A percentile compares a stretch with the other conserved stretches of the same genome.
Evolutionary conservation across 768 basidiomycete species (phyloP).

Genomic region (Serendipita indica): DNA sequence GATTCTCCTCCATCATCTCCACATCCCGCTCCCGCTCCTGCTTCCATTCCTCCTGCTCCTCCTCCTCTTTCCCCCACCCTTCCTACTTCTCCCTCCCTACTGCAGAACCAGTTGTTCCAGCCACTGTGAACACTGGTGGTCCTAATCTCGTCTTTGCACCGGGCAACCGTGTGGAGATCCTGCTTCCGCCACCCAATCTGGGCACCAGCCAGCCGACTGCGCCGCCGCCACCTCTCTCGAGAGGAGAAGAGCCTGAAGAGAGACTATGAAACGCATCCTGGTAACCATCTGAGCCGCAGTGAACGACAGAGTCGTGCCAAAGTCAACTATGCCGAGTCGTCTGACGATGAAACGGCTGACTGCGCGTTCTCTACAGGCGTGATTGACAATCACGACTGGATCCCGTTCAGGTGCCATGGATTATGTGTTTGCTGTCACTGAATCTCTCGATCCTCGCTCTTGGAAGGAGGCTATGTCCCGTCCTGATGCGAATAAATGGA

Average conservation of each 20-base stretch:
- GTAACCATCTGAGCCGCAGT: not conserved
- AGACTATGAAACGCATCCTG: not conserved
- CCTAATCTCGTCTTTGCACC: not conserved
- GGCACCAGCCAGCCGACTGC: not conserved
- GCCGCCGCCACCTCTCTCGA: not conserved
- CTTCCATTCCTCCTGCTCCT: not conserved
- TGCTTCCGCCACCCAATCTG: not conserved
- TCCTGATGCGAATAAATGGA: conserved; percentile 17
- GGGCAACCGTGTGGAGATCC: not conserved
- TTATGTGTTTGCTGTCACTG: not conserved
- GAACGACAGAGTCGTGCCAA: not conserved
- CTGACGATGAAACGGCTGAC: not conserved
- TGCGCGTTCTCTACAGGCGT: not conserved
- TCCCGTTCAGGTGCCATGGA: not conserved
- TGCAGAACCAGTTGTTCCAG: not conserved
- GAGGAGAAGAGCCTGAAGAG: not conserved
- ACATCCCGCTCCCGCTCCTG: not conserved
- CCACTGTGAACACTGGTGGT: not conserved
- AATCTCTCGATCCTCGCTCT: conserved; percentile 11
- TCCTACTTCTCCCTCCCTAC: not conserved
- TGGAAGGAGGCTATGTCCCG: conserved; percentile 14
- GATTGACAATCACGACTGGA: not conserved
- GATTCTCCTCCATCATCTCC: not conserved
- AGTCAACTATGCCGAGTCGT: not conserved
- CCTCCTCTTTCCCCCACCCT: not conserved